Percentiles rank a stretch among this genome's conserved stretches.
These are phyloP conservation scores for Tolypocladium guangdongense DNA, from an alignment of 2,329 filamentous ascomycete species.

Conservation along the genomic window DNA sequence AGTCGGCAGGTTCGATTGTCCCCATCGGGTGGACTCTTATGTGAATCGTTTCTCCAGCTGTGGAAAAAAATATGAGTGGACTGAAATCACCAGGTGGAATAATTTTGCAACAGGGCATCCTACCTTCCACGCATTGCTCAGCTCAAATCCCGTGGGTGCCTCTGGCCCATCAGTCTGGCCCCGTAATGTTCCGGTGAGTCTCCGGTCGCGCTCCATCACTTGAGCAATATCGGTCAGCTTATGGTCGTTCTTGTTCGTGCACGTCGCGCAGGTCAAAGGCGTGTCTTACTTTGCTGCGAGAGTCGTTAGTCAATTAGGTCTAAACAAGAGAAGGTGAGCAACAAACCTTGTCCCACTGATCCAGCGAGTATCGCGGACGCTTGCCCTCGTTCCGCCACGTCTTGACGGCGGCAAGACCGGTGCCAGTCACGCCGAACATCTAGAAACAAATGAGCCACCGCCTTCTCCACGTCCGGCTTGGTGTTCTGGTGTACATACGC, in stretches of 20 bases:
- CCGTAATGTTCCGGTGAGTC: conserved; percentile 47
- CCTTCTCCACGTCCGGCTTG: conserved; percentile 1
- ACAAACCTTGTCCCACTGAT: conserved; percentile 52
- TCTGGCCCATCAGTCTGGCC: conserved; percentile 45
- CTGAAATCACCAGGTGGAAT: background rate
- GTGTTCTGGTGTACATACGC: conserved; percentile 31
- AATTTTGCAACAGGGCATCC: conserved; percentile 7
- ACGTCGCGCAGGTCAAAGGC: background rate
- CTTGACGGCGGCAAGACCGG: conserved; percentile 45
- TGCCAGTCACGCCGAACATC: conserved; percentile 54
- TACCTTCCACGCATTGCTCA: conserved; percentile 56
- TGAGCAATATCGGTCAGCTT: conserved; percentile 2
- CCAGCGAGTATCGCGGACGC: conserved; percentile 46
- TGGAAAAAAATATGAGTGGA: background rate
- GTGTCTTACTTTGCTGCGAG: conserved; percentile 41
- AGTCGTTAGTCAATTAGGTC: conserved; percentile 15
- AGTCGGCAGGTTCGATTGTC: conserved; percentile 1
- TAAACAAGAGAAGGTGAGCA: background rate
- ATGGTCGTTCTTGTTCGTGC: background rate
- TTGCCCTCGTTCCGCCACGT: conserved; percentile 50
- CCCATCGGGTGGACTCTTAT: conserved; percentile 14
- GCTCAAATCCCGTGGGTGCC: conserved; percentile 48
- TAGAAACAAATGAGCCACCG: conserved; percentile 21
- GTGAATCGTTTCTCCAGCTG: conserved; percentile 44
- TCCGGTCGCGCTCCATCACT: conserved; percentile 57